Conservation (phyloP, 2,329 filamentous ascomycete genomes). For the Lachnellula subtilissima region DNA sequence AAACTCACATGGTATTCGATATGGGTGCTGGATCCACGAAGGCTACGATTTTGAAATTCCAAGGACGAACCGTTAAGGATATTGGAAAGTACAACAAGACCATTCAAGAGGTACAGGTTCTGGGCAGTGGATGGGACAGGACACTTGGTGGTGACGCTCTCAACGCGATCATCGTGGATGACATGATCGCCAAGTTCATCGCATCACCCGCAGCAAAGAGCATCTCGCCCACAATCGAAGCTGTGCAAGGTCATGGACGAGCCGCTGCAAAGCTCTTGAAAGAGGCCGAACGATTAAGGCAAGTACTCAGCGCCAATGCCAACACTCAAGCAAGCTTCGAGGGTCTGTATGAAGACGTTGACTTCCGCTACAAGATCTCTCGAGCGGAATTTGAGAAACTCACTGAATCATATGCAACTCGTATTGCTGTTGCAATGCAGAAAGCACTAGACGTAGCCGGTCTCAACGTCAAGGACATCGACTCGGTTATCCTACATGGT, state of each 20-base stretch:
- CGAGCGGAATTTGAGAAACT: conserved; percentile 78
- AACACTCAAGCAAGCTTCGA: conserved; percentile 80
- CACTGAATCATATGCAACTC: conserved; percentile 60
- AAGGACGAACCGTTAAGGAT: conserved; percentile 85
- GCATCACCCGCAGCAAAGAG: conserved; percentile 64
- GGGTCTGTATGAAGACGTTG: conserved; percentile 82
- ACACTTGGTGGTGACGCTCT: conserved; percentile 85
- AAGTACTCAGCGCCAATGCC: conserved; percentile 88
- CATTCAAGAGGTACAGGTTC: conserved; percentile 85
- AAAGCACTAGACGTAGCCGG: conserved; percentile 70
- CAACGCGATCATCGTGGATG: conserved; percentile 81
- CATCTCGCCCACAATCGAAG: conserved; percentile 54
- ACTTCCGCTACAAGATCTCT: conserved; percentile 86
- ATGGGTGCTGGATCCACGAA: conserved; percentile 96
- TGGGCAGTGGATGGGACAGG: conserved; percentile 84
- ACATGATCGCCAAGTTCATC: conserved; percentile 79
- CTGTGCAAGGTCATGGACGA: conserved; percentile 71
- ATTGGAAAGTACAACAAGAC: conserved; percentile 93
- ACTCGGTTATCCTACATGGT: conserved; percentile 90
- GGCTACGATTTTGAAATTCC: conserved; percentile 84
- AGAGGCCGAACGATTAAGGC: conserved; percentile 80
- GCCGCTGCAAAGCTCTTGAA: conserved; percentile 88
- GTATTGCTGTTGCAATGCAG: conserved; percentile 65
- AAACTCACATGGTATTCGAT: conserved; percentile 91
- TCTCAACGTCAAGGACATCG: conserved; percentile 68